These are phyloP conservation scores for Aspergillus heteromorphus DNA, from an alignment of 495 filamentous ascomycete genomes.

Conservation along the genomic window DNA sequence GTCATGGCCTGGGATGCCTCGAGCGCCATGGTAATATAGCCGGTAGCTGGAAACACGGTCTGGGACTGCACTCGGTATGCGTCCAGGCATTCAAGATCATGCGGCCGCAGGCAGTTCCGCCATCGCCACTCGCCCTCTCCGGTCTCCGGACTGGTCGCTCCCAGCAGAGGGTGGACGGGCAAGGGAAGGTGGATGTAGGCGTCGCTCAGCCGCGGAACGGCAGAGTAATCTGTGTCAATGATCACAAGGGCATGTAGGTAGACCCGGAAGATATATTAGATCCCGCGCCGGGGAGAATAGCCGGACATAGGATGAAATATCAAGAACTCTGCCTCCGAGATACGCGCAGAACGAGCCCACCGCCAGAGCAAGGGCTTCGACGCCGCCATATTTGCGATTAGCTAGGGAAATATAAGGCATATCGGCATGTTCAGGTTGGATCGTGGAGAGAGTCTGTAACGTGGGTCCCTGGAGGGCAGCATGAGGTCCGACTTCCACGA, in stretches of 20 bases:
- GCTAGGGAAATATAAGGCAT: constrained; percentile 38
- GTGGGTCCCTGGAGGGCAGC: constrained; percentile 39
- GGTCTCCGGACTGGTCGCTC: constrained; percentile 1
- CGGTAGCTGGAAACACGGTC: constrained; percentile 21
- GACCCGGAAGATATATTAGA: constrained; percentile 1
- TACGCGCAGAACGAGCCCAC: constrained; percentile 45
- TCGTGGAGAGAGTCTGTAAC: constrained; percentile 21
- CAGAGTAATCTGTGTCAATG: constrained; percentile 35
- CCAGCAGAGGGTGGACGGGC: constrained; percentile 15
- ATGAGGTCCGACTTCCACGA: constrained; percentile 51
- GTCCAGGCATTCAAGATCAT: constrained; percentile 16
- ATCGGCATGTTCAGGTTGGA: not conserved
- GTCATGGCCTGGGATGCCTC: constrained; percentile 20
- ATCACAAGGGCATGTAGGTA: constrained; percentile 45
- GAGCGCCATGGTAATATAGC: constrained; percentile 17
- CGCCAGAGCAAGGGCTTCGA: constrained; percentile 33
- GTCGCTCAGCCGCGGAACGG: constrained; percentile 33
- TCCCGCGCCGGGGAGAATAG: not conserved
- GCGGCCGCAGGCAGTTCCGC: constrained; percentile 12
- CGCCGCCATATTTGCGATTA: constrained; percentile 26
- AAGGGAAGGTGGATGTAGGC: not conserved
- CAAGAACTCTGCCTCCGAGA: not conserved
- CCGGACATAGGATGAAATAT: not conserved
- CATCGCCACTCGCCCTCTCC: constrained; percentile 21
- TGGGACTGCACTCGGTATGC: constrained; percentile 19